Evolutionary conservation across 164 flowering plant genomes (phyloP).

Genomic region (Platanus orientalis): DNA sequence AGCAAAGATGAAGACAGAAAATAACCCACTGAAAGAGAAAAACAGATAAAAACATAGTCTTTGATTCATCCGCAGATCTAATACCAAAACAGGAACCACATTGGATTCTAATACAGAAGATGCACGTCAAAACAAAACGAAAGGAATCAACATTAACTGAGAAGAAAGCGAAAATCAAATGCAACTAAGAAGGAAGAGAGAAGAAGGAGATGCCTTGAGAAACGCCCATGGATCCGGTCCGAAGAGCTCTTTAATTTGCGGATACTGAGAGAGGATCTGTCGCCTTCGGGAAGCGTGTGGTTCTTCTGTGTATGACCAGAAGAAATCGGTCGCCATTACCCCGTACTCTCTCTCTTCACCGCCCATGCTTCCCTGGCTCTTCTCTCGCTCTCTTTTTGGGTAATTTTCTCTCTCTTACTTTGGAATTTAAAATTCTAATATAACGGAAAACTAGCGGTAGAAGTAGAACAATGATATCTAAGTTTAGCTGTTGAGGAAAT

Average conservation of each 20-base stretch:
- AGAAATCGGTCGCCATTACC: slow-evolving; percentile 48
- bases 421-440: too few species aligned
- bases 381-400: slow-evolving; percentile 4
- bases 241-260: slow-evolving; percentile 80
- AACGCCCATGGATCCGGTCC: slow-evolving; percentile 91
- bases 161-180: background rate
- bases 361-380: slow-evolving; percentile 3
- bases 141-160: background rate
- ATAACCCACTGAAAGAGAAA: background rate
- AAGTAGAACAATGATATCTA: too few species aligned
- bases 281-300: slow-evolving; percentile 87
- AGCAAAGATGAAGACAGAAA: background rate
- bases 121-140: background rate
- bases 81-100: background rate
- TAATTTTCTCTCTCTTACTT: too few species aligned
- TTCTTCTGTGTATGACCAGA: slow-evolving; percentile 45
- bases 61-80: background rate
- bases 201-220: slow-evolving; percentile 45
- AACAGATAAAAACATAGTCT: too few species aligned
- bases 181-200: too few species aligned
- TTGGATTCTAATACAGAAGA: background rate
- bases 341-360: slow-evolving; percentile 27
- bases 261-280: slow-evolving; percentile 85
- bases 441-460: too few species aligned
- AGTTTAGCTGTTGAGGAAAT: too few species aligned